Evolutionary conservation across 768 basidiomycete species (phyloP), one percentile per base, ranked within the genome.

Genomic region (Phlegmacium glaucopus): DNA sequence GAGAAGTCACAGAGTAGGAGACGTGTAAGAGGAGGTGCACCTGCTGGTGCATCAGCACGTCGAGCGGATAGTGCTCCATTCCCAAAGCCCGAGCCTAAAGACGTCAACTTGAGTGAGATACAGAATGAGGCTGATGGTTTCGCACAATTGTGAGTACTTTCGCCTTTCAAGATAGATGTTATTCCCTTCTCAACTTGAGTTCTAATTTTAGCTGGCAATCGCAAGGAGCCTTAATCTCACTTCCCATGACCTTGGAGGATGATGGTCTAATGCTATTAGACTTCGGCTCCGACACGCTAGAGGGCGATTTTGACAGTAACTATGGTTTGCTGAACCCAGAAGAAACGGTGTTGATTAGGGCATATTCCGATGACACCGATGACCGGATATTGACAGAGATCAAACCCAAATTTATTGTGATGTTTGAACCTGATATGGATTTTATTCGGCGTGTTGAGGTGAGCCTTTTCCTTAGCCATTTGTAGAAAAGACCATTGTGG

Each of bases 391-490:
- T 99, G 27, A 77, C 82, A 35, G 95, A 99, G 62, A 73, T 98
- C 7, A 75, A 86, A 50, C 96, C 96, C 2, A 82, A 85, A 52
- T 98, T 94, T 61, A 85, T 99, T 44, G 82, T 98, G 39, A 91
- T 98, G 87, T 93, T 87, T 54, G 96, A 99, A 60, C 94, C 95
- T 2, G 61, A 84, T 57, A 85, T 92, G 61, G 89, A 95, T 44
- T 99, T 97, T 57, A 80, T 97, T 30, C 76, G 96, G 22, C 78
- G 96, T 1, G 76, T 99, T 18, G 94, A 99, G 76, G 94, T 91
- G 44, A 45, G 78, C 54, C 18, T 3, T 13, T n/a, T 22, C 22
- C 22, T 22, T 22, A 22, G 22, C 22, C 22, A 17, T 41, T 10
- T 35, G 6, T 38, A 9, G 35, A 34, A 13, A 13, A 29, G n/a